Evolutionary conservation across 2,329 filamentous ascomycete genomes (phyloP).

Genomic region (Ceratocystis lukuohia): DNA sequence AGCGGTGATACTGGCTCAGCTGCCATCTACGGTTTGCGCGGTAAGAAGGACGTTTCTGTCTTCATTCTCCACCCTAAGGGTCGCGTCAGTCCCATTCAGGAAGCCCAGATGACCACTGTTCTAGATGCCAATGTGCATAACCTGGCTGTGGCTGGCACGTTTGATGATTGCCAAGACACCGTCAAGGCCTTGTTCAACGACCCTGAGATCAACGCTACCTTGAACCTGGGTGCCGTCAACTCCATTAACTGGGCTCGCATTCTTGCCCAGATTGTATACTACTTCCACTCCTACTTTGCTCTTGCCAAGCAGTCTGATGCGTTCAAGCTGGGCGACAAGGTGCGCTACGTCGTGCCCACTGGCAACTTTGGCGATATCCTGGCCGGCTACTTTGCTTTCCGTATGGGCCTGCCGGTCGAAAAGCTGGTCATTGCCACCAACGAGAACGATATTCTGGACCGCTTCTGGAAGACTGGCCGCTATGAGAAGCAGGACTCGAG

Average conservation of each 20-base stretch:
- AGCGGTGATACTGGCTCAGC: slow-evolving; percentile 85
- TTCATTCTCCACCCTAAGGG: slow-evolving; percentile 91
- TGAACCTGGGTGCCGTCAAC: slow-evolving; percentile 86
- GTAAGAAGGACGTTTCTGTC: slow-evolving; percentile 93
- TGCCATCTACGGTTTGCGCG: slow-evolving; percentile 85
- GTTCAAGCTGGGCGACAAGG: slow-evolving; percentile 52
- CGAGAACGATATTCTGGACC: slow-evolving; percentile 91
- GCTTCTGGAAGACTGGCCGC: slow-evolving; percentile 80
- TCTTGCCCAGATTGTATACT: slow-evolving; percentile 92
- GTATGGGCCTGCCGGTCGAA: slow-evolving; percentile 77
- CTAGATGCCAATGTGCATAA: slow-evolving; percentile 88
- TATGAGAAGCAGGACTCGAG: slow-evolving; percentile 66
- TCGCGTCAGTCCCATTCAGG: slow-evolving; percentile 80
- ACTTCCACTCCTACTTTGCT: slow-evolving; percentile 87
- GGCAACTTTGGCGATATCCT: slow-evolving; percentile 96
- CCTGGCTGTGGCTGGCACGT: slow-evolving; percentile 75
- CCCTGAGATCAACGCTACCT: slow-evolving; percentile 62
- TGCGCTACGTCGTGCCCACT: slow-evolving; percentile 81
- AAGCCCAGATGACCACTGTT: slow-evolving; percentile 94
- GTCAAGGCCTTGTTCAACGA: slow-evolving; percentile 90
- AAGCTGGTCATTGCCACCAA: slow-evolving; percentile 91
- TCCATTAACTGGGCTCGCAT: slow-evolving; percentile 95
- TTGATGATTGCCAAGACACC: slow-evolving; percentile 95
- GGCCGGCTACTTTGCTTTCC: slow-evolving; percentile 79
- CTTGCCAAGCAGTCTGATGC: slow-evolving; percentile 48